These are phyloP conservation scores for Hypoxylon rubiginosum DNA, from an alignment of 2,329 filamentous ascomycete genomes.

Conservation along the genomic window DNA sequence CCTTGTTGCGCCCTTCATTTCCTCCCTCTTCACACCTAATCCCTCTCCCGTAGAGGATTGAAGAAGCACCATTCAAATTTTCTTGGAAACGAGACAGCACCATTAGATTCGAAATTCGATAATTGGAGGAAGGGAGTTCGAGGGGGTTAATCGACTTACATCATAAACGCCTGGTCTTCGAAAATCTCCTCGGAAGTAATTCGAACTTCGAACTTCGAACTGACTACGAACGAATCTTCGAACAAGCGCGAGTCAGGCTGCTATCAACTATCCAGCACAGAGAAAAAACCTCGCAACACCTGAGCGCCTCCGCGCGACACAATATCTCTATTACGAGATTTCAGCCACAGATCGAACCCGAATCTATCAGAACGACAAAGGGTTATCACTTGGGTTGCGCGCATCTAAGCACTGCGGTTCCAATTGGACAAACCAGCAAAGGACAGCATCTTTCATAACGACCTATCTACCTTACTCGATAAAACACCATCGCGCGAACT, in stretches of 20 bases:
- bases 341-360: conserved; percentile 6
- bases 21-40: conserved; percentile 28
- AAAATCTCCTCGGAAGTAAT: conserved; percentile 14
- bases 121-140: conserved; percentile 38
- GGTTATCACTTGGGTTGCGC: conserved; percentile 8
- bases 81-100: conserved; percentile 32
- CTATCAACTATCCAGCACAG: conserved; percentile 14
- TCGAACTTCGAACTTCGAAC: conserved; percentile 23
- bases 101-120: conserved; percentile 36
- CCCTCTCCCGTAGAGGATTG: conserved; percentile 16
- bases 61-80: conserved; percentile 18
- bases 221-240: conserved; percentile 15
- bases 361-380: conserved; percentile 3
- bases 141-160: conserved; percentile 34
- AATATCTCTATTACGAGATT: conserved; percentile 12
- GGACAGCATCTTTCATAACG: conserved; percentile 8
- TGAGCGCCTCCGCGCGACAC: not conserved
- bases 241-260: conserved; percentile 32
- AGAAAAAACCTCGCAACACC: conserved; percentile 18
- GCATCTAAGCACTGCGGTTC: conserved; percentile 12
- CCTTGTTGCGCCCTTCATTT: conserved; percentile 34
- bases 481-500: conserved; percentile 43
- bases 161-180: conserved; percentile 29
- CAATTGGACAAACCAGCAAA: conserved; percentile 17
- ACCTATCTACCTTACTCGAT: conserved; percentile 19